Conservation (phyloP, 345 rosid species). For the Eucalyptus erythrocorys region DNA sequence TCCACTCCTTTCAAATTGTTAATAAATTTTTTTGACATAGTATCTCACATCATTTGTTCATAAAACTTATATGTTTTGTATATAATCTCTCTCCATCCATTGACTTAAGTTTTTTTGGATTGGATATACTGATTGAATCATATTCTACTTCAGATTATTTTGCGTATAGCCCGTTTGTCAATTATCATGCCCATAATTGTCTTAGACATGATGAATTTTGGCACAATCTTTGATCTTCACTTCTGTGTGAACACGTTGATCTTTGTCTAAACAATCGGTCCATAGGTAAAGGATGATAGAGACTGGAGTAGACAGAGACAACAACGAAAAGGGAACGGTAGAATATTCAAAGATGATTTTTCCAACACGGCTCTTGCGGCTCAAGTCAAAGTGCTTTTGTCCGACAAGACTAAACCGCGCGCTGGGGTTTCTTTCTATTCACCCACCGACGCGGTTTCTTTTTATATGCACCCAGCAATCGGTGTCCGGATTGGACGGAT, state of each 20-base stretch:
- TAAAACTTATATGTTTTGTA: rapidly evolving
- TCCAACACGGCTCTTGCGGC: neutral
- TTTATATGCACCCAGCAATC: too few species aligned
- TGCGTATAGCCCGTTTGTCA: neutral
- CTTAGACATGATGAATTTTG: neutral
- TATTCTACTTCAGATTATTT: neutral
- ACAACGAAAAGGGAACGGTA: neutral
- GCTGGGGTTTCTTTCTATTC: rapidly evolving
- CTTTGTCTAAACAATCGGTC: neutral
- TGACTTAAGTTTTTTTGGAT: neutral
- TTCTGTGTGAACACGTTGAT: neutral
- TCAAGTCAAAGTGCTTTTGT: neutral
- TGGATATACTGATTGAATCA: neutral
- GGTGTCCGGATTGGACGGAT: too few species aligned
- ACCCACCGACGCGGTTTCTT: too few species aligned
- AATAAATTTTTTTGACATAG: too few species aligned
- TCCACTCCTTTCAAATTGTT: neutral
- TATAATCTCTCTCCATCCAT: neutral
- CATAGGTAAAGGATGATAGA: neutral
- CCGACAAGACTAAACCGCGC: too few species aligned
- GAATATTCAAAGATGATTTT: neutral
- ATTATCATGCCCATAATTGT: neutral
- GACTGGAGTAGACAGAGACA: neutral
- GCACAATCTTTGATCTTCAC: neutral
- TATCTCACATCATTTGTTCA: too few species aligned